Percentiles rank a stretch among this genome's conserved stretches.
phyloP scores from a whole-genome alignment of 2,329 filamentous ascomycete genomes.

The Apiospora kogelbergensis region DNA sequence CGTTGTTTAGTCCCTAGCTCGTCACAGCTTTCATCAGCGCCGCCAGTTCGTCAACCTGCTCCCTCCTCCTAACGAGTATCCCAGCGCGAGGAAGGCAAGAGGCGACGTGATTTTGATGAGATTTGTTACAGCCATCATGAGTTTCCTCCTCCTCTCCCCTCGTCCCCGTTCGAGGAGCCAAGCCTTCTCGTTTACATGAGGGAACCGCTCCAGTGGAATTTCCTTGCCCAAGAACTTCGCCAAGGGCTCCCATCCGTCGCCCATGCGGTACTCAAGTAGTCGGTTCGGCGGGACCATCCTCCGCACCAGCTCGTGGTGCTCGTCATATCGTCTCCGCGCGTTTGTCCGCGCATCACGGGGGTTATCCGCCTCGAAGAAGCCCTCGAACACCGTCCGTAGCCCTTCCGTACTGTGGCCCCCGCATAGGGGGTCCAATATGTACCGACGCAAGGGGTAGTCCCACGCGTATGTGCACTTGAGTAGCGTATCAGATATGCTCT shows the following conservation, averaged over 20 bases:
- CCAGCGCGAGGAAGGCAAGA: neutral
- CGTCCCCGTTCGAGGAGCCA: neutral
- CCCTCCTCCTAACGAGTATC: neutral
- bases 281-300: constrained; percentile 8
- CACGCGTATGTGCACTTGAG: neutral
- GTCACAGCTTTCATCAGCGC: too few relatives aligned
- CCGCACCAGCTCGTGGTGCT: neutral
- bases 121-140: neutral
- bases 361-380: neutral
- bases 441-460: neutral
- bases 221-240: constrained; percentile 16
- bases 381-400: neutral
- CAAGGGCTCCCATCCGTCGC: constrained; percentile 17
- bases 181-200: neutral
- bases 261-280: constrained; percentile 14
- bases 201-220: constrained; percentile 7
- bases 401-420: neutral
- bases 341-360: neutral
- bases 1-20: too few relatives aligned
- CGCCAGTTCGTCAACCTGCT: neutral
- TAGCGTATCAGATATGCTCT: constrained; percentile 13
- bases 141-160: neutral
- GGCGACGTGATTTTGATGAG: neutral
- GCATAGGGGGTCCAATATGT: neutral
- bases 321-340: neutral